Evolutionary conservation across 257 asterid genomes (phyloP).

Genomic region (Cinchona pubescens): DNA sequence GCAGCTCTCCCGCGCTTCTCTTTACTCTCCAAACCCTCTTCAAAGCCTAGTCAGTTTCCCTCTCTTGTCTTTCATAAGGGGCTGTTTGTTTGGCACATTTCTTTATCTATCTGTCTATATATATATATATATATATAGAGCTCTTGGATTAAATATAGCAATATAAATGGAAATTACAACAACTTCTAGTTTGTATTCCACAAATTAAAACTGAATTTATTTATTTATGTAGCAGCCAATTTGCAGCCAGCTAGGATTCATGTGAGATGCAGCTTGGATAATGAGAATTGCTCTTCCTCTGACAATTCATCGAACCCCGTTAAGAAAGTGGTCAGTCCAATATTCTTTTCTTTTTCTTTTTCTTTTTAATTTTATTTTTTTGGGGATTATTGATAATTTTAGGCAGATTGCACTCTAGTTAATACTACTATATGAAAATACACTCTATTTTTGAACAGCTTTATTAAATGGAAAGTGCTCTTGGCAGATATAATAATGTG

Average conservation of each 20-base stretch:
- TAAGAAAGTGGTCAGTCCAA: slow-evolving; percentile 40
- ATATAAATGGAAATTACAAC: too few species aligned
- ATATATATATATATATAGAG: too few species aligned
- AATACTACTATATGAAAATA: background rate
- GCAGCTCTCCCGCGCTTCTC: slow-evolving; percentile 49
- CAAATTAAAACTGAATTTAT: too few species aligned
- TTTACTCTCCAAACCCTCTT: slow-evolving; percentile 39
- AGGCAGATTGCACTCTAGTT: background rate
- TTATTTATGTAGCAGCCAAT: too few species aligned
- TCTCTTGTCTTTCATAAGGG: slow-evolving; percentile 14
- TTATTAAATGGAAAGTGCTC: background rate
- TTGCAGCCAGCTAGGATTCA: slow-evolving; percentile 38
- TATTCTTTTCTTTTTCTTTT: background rate
- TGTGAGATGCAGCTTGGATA: slow-evolving; percentile 53
- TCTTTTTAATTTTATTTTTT: slow-evolving; percentile 5
- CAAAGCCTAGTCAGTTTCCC: slow-evolving; percentile 22
- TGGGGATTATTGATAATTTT: slow-evolving; percentile 5
- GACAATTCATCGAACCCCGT: slow-evolving; percentile 36
- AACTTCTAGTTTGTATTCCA: too few species aligned
- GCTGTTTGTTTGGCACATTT: too few species aligned
- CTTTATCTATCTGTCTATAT: too few species aligned
- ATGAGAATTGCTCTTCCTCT: slow-evolving; percentile 41
- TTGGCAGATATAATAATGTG: background rate
- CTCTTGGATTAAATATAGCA: too few species aligned
- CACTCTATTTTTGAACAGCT: background rate